Conservation (phyloP, 2,329 filamentous ascomycete genomes). For the Trichoderma semiorbis region DNA sequence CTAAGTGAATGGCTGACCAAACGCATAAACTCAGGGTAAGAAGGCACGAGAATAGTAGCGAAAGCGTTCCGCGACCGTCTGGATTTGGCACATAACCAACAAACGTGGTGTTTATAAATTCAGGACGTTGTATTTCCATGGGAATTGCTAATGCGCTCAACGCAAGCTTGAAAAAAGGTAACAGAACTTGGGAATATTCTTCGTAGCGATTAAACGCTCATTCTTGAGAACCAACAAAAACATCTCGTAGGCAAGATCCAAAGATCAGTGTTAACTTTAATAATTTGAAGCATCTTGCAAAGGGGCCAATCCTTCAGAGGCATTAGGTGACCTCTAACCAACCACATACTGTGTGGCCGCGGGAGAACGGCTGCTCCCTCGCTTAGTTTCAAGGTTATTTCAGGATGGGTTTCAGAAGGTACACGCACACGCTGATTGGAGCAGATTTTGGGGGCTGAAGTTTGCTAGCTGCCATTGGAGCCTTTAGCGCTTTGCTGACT, state of each 20-base stretch:
- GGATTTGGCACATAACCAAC: not conserved
- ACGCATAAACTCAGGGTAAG: not conserved
- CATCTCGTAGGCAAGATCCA: not conserved
- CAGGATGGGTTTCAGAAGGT: not conserved
- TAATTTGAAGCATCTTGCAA: not conserved
- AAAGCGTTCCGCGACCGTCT: not conserved
- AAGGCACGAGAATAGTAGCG: not conserved
- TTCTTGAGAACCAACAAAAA: not conserved
- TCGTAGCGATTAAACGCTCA: not conserved
- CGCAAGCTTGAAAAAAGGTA: not conserved
- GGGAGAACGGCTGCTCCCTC: not conserved
- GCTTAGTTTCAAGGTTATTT: not conserved
- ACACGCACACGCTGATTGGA: not conserved
- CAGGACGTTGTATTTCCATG: not conserved
- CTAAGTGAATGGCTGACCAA: not conserved
- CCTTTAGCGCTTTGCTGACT: not conserved
- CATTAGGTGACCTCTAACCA: not conserved
- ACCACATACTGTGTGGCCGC: not conserved
- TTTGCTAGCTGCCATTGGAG: not conserved
- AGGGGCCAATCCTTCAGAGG: not conserved
- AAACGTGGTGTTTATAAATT: not conserved
- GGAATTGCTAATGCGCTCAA: not conserved
- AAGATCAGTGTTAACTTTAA: not conserved
- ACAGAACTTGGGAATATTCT: not conserved
- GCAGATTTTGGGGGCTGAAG: not conserved